Base-by-base conservation (phyloP, 805 yeast genomes). In the Cyberlindnera mycetangii region DNA sequence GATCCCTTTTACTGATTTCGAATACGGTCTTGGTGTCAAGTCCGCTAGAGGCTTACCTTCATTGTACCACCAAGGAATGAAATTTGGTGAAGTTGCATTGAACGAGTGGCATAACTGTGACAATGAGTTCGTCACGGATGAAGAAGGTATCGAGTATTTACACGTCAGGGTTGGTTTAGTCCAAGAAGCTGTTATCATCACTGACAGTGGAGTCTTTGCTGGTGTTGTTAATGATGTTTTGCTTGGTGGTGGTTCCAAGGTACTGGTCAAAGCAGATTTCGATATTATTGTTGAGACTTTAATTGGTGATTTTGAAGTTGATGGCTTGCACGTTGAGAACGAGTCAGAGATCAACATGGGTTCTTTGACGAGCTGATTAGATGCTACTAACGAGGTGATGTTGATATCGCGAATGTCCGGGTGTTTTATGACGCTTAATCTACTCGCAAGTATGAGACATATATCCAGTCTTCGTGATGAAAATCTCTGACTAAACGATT, bases 51-150 rank as follows among this genome's bases (percentile, higher is more conserved):
- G 52, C 3, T 7, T 39, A 1, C 47, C 51, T 11, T 61, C 62
- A 32, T 55, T 79, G 30, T 66, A 54, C 39, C 72, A 73, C 48
- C 52, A 68, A 6, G 68, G 57, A 3, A 49, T 45, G 14, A 66
- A 65, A 43, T 78, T 79, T 56, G 72, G 75, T 6, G 63, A 68
- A n/a, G 56, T 78, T 12, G 65, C 67, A 5, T 54, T 75, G 52
- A 55, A 56, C 9, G 68, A 68, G 7, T 79, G 83, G 83, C 65
- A 65, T 19, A 49, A 53, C n/a, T 67, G 76, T 5, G 59, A 61
- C 1, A 74, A 79, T 5, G 59, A 43, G 27, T 32, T 48, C n/a
- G 50, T 51, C 17, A 46, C 45, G 48, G 43, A 52, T 48, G 43
- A 53, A 27, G 35, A 42, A 17, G 45, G 37, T 7, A 28, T 10